These are phyloP conservation scores for Phytophthora crassamura DNA, from an alignment of 352 stramenopile genomes.

Conservation along the genomic window DNA sequence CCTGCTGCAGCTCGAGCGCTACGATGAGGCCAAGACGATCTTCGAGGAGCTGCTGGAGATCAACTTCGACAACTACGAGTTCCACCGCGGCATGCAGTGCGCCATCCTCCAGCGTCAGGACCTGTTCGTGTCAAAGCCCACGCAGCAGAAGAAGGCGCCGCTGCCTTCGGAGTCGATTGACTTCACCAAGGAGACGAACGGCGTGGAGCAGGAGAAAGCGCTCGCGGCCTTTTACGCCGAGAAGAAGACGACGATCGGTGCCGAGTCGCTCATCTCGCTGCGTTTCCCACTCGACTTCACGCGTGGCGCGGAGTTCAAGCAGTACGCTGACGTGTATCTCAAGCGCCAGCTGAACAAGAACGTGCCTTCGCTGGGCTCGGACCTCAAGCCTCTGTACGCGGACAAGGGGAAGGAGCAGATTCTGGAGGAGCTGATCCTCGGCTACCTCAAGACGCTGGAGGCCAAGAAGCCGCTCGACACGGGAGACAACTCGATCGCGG, in stretches of 20 bases:
- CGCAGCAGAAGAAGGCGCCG: constrained; percentile 37
- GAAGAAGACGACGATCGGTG: constrained; percentile 56
- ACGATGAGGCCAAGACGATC: constrained; percentile 65
- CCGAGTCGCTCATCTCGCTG: constrained; percentile 80
- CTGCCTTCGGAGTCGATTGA: constrained; percentile 61
- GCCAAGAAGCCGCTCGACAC: constrained; percentile 61
- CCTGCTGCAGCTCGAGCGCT: constrained; percentile 66
- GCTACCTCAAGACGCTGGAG: constrained; percentile 82
- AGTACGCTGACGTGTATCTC: constrained; percentile 64
- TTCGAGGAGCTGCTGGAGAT: constrained; percentile 83
- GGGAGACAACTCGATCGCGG: constrained; percentile 39
- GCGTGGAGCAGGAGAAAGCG: constrained; percentile 45
- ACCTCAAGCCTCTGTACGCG: constrained; percentile 92
- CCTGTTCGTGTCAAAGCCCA: constrained; percentile 48
- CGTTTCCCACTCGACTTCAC: constrained; percentile 94
- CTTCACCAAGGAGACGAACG: constrained; percentile 53
- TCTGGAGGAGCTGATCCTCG: constrained; percentile 77
- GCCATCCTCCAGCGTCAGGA: constrained; percentile 68
- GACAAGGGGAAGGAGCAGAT: constrained; percentile 65
- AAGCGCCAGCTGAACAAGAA: constrained; percentile 88
- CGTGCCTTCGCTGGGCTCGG: constrained; percentile 94
- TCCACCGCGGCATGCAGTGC: constrained; percentile 88
- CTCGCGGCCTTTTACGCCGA: constrained; percentile 65
- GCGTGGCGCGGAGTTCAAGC: constrained; percentile 76
- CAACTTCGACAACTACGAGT: constrained; percentile 93